phyloP scores from a whole-genome alignment of 2,329 filamentous ascomycete species.

The Coniochaeta sp. region DNA sequence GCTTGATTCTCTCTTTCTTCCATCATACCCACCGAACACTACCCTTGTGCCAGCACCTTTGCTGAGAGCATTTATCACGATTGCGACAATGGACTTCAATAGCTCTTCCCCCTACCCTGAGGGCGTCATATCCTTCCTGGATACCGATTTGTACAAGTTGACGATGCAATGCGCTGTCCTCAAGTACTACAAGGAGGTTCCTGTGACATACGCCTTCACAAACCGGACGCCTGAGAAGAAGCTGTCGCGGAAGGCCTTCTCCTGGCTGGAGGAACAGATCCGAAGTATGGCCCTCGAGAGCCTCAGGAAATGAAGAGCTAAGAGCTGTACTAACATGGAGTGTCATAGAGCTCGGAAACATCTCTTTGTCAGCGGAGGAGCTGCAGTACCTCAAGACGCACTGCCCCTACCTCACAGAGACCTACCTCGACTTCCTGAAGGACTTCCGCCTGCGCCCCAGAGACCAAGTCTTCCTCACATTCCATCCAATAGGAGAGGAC shows the following conservation, averaged over 20 bases:
- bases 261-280: slow-evolving; percentile 81
- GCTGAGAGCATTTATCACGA: no score
- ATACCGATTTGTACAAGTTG: slow-evolving; percentile 87
- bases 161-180: slow-evolving; percentile 98
- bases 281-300: slow-evolving; percentile 40
- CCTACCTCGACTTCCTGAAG: slow-evolving; percentile 76
- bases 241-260: slow-evolving; percentile 73
- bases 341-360: slow-evolving; percentile 59
- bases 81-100: slow-evolving; percentile 53
- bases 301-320: no score
- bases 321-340: no score
- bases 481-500: slow-evolving; percentile 48
- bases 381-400: slow-evolving; percentile 68
- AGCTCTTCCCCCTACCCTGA: slow-evolving; percentile 61
- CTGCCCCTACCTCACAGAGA: slow-evolving; percentile 71
- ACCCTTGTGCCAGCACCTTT: no score
- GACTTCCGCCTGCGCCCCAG: slow-evolving; percentile 75
- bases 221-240: slow-evolving; percentile 95
- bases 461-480: slow-evolving; percentile 70
- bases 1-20: no score
- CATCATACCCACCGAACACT: no score
- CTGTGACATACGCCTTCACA: slow-evolving; percentile 88
- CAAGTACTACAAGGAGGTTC: slow-evolving; percentile 78
- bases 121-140: slow-evolving; percentile 75
- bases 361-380: slow-evolving; percentile 74